Evolutionary conservation across 805 yeast genomes (phyloP), one percentile per base, ranked within the genome.

Genomic region (Candida nitratophila): DNA sequence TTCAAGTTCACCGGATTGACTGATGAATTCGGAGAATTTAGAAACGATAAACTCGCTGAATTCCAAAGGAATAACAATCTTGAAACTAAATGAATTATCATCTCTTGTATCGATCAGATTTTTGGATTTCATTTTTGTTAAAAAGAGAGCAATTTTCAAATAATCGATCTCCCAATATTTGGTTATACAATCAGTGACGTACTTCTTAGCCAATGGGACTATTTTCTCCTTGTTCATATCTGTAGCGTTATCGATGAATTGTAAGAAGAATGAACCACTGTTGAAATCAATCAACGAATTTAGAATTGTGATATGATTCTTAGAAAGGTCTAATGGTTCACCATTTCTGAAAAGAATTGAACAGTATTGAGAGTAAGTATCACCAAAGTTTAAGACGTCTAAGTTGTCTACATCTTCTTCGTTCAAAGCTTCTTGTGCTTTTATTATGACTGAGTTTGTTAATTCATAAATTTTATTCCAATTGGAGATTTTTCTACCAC

Each of bases 401-500:
- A 43, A 11, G 2, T 39, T 37, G 7, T 52, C 47, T 30, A 41
- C 45, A n/a, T 48, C 46, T n/a, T 24, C 31, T 35, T 22, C 43
- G 1, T 45, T 4, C 4, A 39, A 7, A 15, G 12, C 6, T 16
- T 29, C 19, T 3, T 8, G 3, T 60, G 33, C 27, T 39, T 37
- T 10, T 44, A 47, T 15, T 58, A 49, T 31, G 14, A 19, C 12
- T 6, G 10, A 3, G 11, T 34, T 20, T 11, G 19, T 10, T 12
- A 48, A 46, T 8, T 47, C 45, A 6, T 57, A 44, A 16, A 56
- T 34, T 9, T 42, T 42, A 3, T 45, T 42, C 91, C 91, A 84
- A 48, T 70, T 63, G 1, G 69, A 54, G 3, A 83, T 71, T 53
- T 80, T 82, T 47, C 62, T 73, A 53, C 93, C 93, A 39, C 87